Percentiles rank a stretch among this genome's conserved stretches.
phyloP scores from a whole-genome alignment of 163 green algal genomes.

The Volvox carteri region DNA sequence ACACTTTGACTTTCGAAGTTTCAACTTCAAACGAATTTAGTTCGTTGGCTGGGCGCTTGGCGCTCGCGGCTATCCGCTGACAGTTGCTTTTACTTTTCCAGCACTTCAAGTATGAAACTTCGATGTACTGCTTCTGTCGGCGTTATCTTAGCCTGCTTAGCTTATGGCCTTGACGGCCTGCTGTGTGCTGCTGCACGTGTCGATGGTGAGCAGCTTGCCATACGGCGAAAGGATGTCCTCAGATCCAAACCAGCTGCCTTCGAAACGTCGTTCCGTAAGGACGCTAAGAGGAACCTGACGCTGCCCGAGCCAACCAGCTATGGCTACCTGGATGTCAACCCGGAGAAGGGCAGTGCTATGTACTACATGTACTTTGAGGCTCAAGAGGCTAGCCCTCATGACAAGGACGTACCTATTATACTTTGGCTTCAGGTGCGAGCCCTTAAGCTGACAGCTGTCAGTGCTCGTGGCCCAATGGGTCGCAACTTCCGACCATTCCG shows the following conservation, averaged over 20 bases:
- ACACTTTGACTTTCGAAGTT: too few species aligned
- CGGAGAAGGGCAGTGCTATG: slow-evolving; percentile 41
- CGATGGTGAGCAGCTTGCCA: neutral
- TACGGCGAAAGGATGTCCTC: neutral
- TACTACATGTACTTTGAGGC: slow-evolving; percentile 73
- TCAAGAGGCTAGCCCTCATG: neutral
- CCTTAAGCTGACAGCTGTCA: neutral
- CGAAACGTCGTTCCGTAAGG: neutral
- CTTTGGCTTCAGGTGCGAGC: slow-evolving; percentile 72
- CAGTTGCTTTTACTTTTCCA: too few species aligned
- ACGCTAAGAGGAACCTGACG: neutral
- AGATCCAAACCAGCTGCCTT: neutral
- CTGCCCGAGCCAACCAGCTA: slow-evolving; percentile 50
- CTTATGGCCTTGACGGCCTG: neutral
- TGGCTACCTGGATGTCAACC: slow-evolving; percentile 58
- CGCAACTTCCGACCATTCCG: neutral
- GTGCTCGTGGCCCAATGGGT: neutral
- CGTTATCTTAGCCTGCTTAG: neutral
- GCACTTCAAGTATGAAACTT: too few species aligned
- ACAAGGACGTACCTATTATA: slow-evolving; percentile 63
- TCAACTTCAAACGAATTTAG: too few species aligned
- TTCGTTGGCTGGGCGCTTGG: too few species aligned
- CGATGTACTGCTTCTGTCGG: neutral
- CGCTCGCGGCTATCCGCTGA: too few species aligned
- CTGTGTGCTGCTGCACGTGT: neutral